A percentile compares a stretch with the other conserved stretches of the same genome.
phyloP scores from a whole-genome alignment of 2,329 filamentous ascomycete species.

The Zalaria sp. region DNA sequence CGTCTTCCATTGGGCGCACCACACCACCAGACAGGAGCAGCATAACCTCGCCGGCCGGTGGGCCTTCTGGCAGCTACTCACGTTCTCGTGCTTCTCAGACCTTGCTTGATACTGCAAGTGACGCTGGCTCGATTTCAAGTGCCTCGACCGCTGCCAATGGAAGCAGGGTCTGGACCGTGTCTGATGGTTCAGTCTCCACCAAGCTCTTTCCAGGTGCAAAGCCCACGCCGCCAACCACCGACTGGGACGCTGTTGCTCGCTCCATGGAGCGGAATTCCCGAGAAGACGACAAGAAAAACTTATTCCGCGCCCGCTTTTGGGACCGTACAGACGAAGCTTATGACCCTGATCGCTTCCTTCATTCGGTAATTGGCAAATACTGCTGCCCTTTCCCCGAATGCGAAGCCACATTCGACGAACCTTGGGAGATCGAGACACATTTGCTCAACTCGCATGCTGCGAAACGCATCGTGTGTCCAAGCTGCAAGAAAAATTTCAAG shows the following conservation, averaged over 20 bases:
- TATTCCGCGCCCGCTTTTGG: slow-evolving; percentile 27
- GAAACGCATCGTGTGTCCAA: slow-evolving; percentile 21
- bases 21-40: slow-evolving; percentile 1
- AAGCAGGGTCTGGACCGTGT: slow-evolving; percentile 6
- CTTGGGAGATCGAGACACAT: slow-evolving; percentile 20
- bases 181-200: slow-evolving; percentile 6
- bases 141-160: background rate
- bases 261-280: background rate
- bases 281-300: slow-evolving; percentile 14
- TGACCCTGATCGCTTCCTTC: slow-evolving; percentile 33
- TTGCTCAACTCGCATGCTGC: slow-evolving; percentile 22
- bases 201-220: slow-evolving; percentile 23
- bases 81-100: too few species aligned
- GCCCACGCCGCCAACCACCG: slow-evolving; percentile 12
- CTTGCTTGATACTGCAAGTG: too few species aligned
- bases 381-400: slow-evolving; percentile 41
- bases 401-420: slow-evolving; percentile 19
- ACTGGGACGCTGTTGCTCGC: slow-evolving; percentile 13
- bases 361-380: slow-evolving; percentile 29
- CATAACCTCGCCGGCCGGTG: slow-evolving; percentile 7
- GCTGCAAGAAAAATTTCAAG: slow-evolving; percentile 27
- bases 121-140: background rate
- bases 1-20: slow-evolving; percentile 2
- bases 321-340: slow-evolving; percentile 37
- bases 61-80: background rate